A percentile compares a stretch with the other conserved stretches of the same genome.
These are phyloP conservation scores for Mucor mucedo DNA, from an alignment of 371 early-diverging fungal species.

Conservation along the genomic window DNA sequence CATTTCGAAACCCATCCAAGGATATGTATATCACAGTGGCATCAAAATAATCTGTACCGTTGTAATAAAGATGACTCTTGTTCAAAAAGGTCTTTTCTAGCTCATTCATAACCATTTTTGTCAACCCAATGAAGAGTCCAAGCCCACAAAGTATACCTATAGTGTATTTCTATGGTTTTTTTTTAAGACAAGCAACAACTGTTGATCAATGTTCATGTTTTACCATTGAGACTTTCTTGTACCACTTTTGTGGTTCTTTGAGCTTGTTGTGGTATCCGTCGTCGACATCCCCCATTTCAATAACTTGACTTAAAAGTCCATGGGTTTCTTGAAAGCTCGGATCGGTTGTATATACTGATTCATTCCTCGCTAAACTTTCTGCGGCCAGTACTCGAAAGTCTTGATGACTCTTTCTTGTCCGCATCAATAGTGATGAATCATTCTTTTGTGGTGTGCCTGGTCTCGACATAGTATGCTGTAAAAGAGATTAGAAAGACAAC, in stretches of 20 bases:
- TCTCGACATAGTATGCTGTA: neutral
- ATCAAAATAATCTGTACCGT: slow-evolving; percentile 72
- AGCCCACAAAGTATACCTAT: neutral
- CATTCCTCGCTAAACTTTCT: slow-evolving; percentile 4
- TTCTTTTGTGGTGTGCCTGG: slow-evolving; percentile 7
- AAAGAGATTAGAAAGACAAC: neutral
- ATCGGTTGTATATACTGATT: slow-evolving; percentile 3
- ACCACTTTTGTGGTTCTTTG: neutral
- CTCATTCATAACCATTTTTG: neutral
- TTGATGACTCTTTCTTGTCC: slow-evolving; percentile 18
- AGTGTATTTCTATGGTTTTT: neutral
- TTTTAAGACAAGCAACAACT: neutral
- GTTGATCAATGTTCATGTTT: neutral
- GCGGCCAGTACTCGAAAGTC: slow-evolving; percentile 7
- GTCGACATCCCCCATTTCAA: slow-evolving; percentile 12
- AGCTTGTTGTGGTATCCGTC: neutral
- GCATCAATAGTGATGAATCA: slow-evolving; percentile 17
- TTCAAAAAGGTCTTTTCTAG: neutral
- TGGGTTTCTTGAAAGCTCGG: slow-evolving; percentile 16
- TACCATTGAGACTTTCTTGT: neutral
- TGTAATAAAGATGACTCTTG: slow-evolving; percentile 35
- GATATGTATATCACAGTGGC: slow-evolving; percentile 82
- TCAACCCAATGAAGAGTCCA: neutral
- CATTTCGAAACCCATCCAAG: slow-evolving; percentile 86
- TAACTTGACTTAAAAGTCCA: slow-evolving; percentile 9